Conservation (phyloP, 1,284 basidiomycete species). For the Neonothopanus nambi region DNA sequence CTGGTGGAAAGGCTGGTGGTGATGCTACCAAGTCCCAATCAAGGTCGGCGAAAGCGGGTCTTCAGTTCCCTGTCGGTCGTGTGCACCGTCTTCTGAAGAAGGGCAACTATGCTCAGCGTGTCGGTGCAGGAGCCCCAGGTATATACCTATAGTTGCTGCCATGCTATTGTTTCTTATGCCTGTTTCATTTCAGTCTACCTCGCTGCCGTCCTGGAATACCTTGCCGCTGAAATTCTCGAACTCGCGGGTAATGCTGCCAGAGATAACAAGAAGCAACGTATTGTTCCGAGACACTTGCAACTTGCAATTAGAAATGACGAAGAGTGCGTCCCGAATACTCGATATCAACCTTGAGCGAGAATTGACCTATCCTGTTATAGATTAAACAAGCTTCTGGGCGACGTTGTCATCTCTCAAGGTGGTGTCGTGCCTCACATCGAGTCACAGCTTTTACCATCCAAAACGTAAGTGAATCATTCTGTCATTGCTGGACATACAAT, state of each 20-base stretch:
- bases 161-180: neutral
- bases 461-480: constrained; percentile 13
- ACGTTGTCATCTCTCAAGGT: constrained; percentile 89
- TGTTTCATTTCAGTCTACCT: constrained; percentile 64
- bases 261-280: constrained; percentile 87
- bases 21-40: constrained; percentile 43
- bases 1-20: constrained; percentile 57
- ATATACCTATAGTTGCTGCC: constrained; percentile 29
- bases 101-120: constrained; percentile 55
- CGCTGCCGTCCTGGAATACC: constrained; percentile 77
- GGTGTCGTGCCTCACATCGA: constrained; percentile 75
- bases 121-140: constrained; percentile 77
- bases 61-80: constrained; percentile 79
- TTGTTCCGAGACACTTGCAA: constrained; percentile 87
- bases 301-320: constrained; percentile 88
- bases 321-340: constrained; percentile 46
- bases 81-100: constrained; percentile 71
- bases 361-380: constrained; percentile 26
- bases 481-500: no score
- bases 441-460: constrained; percentile 41
- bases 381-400: constrained; percentile 72
- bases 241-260: constrained; percentile 85
- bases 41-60: constrained; percentile 28
- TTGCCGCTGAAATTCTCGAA: constrained; percentile 89
- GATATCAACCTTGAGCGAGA: neutral